Conservation (phyloP, 2,329 filamentous ascomycete genomes). For the Botrytis hyacinthi region DNA sequence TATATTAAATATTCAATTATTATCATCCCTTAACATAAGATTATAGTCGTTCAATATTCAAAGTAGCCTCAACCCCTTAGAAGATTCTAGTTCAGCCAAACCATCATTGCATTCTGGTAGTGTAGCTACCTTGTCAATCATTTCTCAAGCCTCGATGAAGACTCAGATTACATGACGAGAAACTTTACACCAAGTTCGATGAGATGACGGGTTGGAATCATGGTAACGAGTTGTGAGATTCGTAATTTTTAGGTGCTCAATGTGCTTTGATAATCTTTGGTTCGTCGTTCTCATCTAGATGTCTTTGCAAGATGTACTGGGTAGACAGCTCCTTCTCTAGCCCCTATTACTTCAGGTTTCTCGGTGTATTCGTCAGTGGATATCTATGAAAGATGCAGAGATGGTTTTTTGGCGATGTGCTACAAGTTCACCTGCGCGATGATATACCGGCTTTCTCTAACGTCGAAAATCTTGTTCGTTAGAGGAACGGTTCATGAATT, state of each 20-base stretch:
- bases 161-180: not conserved
- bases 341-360: not conserved
- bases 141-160: not conserved
- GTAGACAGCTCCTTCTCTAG: not conserved
- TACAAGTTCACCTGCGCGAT: not conserved
- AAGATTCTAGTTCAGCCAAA: not conserved
- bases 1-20: not conserved
- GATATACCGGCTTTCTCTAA: not conserved
- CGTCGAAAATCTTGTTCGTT: not conserved
- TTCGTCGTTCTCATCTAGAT: not conserved
- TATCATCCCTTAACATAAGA: not conserved
- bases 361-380: not conserved
- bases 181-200: not conserved
- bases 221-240: not conserved
- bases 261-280: not conserved
- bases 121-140: not conserved
- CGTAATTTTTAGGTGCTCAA: not conserved
- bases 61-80: not conserved
- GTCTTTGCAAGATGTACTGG: not conserved
- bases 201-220: not conserved
- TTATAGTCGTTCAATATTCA: not conserved
- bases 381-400: not conserved
- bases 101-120: not conserved
- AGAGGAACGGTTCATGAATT: not conserved
- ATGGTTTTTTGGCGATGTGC: not conserved